These are phyloP conservation scores for Starmerella riodocensis DNA, from an alignment of 805 yeast genomes.

Conservation along the genomic window DNA sequence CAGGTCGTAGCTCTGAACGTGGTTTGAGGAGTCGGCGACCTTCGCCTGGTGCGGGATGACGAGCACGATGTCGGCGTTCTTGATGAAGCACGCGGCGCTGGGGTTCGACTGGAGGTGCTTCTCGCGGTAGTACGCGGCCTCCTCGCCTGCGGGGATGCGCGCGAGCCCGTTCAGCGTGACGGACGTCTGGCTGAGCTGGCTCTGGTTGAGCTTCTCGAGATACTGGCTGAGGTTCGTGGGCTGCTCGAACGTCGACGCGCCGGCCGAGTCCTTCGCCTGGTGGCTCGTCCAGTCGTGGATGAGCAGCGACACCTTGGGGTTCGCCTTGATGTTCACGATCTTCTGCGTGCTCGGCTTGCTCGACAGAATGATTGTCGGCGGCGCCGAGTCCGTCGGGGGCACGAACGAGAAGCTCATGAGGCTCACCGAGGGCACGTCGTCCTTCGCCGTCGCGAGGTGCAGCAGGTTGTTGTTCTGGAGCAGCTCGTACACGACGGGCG, in stretches of 20 bases:
- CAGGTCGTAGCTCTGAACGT: conserved; percentile 14
- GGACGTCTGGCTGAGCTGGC: conserved; percentile 64
- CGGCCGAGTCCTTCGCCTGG: conserved; percentile 37
- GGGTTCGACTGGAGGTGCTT: conserved; percentile 51
- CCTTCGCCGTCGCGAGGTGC: conserved; percentile 70
- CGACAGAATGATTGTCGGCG: conserved; percentile 39
- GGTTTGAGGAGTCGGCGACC: conserved; percentile 45
- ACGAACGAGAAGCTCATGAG: conserved; percentile 74
- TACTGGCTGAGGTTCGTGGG: conserved; percentile 38
- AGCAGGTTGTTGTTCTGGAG: conserved; percentile 29
- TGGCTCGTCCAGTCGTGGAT: conserved; percentile 70
- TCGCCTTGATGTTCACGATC: conserved; percentile 49
- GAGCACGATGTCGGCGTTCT: conserved; percentile 49
- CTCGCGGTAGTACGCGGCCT: conserved; percentile 47
- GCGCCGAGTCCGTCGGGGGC: conserved; percentile 21
- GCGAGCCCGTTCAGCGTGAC: conserved; percentile 73
- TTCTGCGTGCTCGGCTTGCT: conserved; percentile 63
- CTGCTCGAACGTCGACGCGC: no score
- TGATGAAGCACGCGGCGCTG: conserved; percentile 56
- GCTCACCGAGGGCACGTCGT: conserved; percentile 71
- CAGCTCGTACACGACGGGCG: conserved; percentile 14
- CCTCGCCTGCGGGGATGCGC: conserved; percentile 36
- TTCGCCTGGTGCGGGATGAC: conserved; percentile 53
- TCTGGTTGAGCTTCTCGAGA: conserved; percentile 63
- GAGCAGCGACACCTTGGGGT: conserved; percentile 68